Base-by-base conservation (phyloP, 306 rosid genomes). In the Malus domestica region DNA sequence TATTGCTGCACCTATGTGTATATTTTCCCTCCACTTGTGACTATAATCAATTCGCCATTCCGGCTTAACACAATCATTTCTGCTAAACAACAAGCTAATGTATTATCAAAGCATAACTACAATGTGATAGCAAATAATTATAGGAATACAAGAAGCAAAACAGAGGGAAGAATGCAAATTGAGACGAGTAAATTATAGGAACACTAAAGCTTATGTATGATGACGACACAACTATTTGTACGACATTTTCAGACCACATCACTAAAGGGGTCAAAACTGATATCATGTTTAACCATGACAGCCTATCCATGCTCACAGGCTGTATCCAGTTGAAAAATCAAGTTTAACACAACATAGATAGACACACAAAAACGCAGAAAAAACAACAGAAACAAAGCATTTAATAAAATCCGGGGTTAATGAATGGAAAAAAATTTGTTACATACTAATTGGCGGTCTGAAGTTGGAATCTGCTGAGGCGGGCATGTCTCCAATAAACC, bases 381-480 rank as follows among this genome's bases (percentile, higher is more conserved):
- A 66, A 35, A 10, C 29, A 30, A 62, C 22, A 30, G 42, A 22
- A 20, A 57, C 58, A 62, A 27, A 23, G 27, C 19, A 45, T 27
- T 44, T 10, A 19, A 45, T 44, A 19, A 73, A 44, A 1, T 44
- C 14, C 2, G 30, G 22, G 22, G 70, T 10, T 67, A 67, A 42
- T 11, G 30, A 67, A 67, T 11, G 69, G 78, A 29, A 29, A 62
- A 74, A 7, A 7, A 74, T 27, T 9, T 27, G 33, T 74, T 74
- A 61, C 78, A 62, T 74, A 74, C 78, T 74, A 60, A 73, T 16
- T 59, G 77, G 40, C 18, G 45, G 19, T 42, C 44, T 45, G 70
- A 74, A 61, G 78, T 62, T 61, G 70, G 51, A 18, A 22, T 45
- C 60, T 3, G 10, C 22, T 19, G 70, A 73, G 8, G 45, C 23